Conservation (phyloP, 345 rosid species). For the Sonneratia alba region DNA sequence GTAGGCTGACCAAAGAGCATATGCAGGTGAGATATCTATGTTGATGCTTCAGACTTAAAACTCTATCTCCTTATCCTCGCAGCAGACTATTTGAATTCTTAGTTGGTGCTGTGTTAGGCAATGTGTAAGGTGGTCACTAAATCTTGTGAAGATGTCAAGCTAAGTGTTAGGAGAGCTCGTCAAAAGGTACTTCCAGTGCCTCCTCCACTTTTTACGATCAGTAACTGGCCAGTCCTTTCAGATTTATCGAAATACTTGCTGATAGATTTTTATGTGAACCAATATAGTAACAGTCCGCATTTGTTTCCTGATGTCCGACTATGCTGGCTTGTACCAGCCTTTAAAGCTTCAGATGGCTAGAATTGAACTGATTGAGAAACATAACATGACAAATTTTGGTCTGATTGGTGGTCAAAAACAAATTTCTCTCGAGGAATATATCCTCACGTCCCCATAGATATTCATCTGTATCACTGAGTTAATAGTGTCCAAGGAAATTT, state of each 20-base stretch:
- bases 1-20: slow-evolving; percentile 94
- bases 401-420: neutral
- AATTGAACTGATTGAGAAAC: neutral
- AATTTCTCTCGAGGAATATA: neutral
- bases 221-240: neutral
- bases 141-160: slow-evolving; percentile 85
- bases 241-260: neutral
- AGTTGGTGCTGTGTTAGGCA: slow-evolving; percentile 35
- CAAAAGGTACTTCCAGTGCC: neutral
- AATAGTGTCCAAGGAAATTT: neutral
- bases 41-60: neutral
- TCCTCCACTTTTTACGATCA: neutral
- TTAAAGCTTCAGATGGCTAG: neutral
- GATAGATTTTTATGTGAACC: neutral
- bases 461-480: neutral
- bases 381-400: neutral
- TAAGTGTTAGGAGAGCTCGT: slow-evolving; percentile 62
- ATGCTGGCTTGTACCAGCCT: neutral
- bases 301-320: neutral
- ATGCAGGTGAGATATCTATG: slow-evolving; percentile 40
- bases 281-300: neutral
- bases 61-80: slow-evolving; percentile 1
- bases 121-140: slow-evolving; percentile 80
- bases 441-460: neutral
- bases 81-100: neutral